phyloP scores from a whole-genome alignment of 257 asterid species.

The Gynochthodes officinalis region DNA sequence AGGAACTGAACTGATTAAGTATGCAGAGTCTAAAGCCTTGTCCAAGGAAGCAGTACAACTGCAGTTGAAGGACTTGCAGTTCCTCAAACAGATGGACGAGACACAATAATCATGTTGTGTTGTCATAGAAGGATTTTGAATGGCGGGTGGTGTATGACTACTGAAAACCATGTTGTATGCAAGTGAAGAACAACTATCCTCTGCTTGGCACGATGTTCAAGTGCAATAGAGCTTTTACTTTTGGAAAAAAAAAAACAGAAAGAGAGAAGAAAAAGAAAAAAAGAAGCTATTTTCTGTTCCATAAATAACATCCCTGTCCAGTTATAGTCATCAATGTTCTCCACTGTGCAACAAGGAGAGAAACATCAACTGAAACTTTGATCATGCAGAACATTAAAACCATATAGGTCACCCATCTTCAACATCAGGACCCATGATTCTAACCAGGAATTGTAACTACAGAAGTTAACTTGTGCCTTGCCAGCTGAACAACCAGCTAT shows the following conservation, averaged over 20 bases:
- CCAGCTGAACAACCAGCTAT: not conserved
- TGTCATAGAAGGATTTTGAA: not conserved
- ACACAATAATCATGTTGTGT: not conserved
- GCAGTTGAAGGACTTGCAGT: constrained; percentile 91
- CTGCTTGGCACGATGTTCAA: not conserved
- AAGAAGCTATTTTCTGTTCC: too few relatives aligned
- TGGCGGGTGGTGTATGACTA: not conserved
- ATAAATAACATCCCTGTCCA: not conserved
- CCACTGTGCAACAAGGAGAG: not conserved
- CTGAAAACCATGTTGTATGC: not conserved
- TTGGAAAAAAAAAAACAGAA: too few relatives aligned
- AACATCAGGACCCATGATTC: not conserved
- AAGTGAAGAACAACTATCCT: not conserved
- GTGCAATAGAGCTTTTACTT: not conserved
- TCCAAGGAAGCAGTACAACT: constrained; percentile 85
- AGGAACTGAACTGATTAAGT: constrained; percentile 58
- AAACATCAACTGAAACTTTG: not conserved
- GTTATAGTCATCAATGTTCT: not conserved
- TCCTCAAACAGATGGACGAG: constrained; percentile 57
- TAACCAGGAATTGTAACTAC: not conserved
- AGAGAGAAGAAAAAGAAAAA: too few relatives aligned
- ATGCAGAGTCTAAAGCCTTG: constrained; percentile 59
- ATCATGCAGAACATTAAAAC: constrained; percentile 2
- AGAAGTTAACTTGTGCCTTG: not conserved
- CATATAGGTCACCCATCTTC: not conserved